phyloP scores from a whole-genome alignment of 2,329 filamentous ascomycete genomes.

The Fusarium veterinarium region DNA sequence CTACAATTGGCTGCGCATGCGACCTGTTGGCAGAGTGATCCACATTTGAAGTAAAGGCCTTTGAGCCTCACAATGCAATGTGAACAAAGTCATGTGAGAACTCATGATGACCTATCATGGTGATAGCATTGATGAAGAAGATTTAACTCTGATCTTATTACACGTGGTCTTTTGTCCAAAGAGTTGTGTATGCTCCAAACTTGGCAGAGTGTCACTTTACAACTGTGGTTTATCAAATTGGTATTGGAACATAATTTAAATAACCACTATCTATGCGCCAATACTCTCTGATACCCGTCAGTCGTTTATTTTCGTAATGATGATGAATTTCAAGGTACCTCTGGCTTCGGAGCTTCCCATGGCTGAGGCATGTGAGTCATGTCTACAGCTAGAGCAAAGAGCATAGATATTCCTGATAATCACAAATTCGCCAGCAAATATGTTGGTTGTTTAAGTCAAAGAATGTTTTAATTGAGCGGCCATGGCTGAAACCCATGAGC shows the following conservation, averaged over 20 bases:
- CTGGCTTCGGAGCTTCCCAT: too few species aligned
- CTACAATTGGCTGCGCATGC: constrained; percentile 28
- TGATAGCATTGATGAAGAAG: background rate
- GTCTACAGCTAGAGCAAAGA: rapidly evolving
- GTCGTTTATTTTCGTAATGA: background rate
- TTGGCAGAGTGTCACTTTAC: background rate
- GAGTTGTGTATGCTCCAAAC: background rate
- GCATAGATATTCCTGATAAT: background rate
- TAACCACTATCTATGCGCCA: background rate
- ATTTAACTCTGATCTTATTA: too few species aligned
- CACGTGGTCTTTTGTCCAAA: too few species aligned
- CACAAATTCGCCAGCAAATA: background rate
- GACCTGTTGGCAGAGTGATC: constrained; percentile 8
- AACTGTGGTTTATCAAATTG: background rate
- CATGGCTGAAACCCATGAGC: background rate
- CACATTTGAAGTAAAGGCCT: background rate
- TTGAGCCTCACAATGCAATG: background rate
- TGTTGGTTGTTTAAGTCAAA: background rate
- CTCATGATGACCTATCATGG: background rate
- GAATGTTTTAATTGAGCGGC: background rate
- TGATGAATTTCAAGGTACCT: rapidly evolving
- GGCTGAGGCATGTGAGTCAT: background rate
- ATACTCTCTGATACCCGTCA: too few species aligned
- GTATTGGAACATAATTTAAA: background rate
- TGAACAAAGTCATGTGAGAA: constrained; percentile 1